These are phyloP conservation scores for Scheffersomyces coipomensis DNA, from an alignment of 805 yeast species.

Conservation along the genomic window DNA sequence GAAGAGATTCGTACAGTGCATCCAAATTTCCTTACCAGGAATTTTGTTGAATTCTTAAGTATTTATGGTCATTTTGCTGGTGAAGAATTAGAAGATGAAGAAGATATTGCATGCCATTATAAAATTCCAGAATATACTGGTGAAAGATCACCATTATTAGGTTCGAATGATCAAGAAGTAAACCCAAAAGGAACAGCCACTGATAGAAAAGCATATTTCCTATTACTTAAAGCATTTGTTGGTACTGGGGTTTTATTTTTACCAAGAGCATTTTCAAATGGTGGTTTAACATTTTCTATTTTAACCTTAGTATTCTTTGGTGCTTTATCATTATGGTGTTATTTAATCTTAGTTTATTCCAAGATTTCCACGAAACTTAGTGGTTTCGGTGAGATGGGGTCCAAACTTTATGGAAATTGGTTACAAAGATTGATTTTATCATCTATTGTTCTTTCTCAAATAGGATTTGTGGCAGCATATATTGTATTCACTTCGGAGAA, in stretches of 20 bases:
- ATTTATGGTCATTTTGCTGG: slow-evolving; percentile 88
- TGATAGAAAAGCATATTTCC: slow-evolving; percentile 66
- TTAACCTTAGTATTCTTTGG: slow-evolving; percentile 59
- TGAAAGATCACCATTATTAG: slow-evolving; percentile 33
- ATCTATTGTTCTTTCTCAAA: slow-evolving; percentile 68
- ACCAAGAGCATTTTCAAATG: slow-evolving; percentile 69
- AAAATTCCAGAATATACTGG: slow-evolving; percentile 25
- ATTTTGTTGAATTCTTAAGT: slow-evolving; percentile 73
- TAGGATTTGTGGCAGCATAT: slow-evolving; percentile 81
- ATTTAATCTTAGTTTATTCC: slow-evolving; percentile 58
- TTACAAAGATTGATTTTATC: slow-evolving; percentile 61
- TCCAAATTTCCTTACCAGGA: slow-evolving; percentile 60
- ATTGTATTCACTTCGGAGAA: slow-evolving; percentile 78
- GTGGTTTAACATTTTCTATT: slow-evolving; percentile 65
- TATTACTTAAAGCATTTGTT: slow-evolving; percentile 70
- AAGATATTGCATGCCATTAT: slow-evolving; percentile 55
- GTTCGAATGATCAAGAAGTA: slow-evolving; percentile 5
- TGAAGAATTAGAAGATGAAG: slow-evolving; percentile 69
- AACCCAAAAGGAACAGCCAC: slow-evolving; percentile 64
- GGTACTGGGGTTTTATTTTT: slow-evolving; percentile 76
- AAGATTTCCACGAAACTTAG: slow-evolving; percentile 61
- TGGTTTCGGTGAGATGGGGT: slow-evolving; percentile 79
- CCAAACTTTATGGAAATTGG: slow-evolving; percentile 59
- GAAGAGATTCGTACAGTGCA: slow-evolving; percentile 12
- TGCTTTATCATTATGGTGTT: slow-evolving; percentile 74